A percentile compares a stretch with the other conserved stretches of the same genome.
phyloP scores from a whole-genome alignment of 352 stramenopile species.

The Pythium insidiosum region DNA sequence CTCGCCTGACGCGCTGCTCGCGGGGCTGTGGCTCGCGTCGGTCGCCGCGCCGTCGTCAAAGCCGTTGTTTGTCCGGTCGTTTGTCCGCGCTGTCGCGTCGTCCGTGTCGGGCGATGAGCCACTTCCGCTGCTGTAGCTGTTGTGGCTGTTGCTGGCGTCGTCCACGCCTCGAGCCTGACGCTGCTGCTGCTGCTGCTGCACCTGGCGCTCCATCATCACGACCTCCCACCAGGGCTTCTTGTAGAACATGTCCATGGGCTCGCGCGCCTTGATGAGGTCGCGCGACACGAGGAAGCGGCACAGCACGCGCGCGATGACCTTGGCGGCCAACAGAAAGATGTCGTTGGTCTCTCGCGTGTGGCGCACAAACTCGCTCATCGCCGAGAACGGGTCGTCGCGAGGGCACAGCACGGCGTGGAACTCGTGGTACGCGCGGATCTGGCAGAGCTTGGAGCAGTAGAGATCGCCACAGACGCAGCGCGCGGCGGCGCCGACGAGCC shows the following conservation, averaged over 20 bases:
- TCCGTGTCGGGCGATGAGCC: conserved; percentile 1
- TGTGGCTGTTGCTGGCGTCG: conserved; percentile 15
- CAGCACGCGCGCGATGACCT: conserved; percentile 74
- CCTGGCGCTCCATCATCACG: conserved; percentile 50
- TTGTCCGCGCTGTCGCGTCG: not conserved
- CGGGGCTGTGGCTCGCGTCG: too few species aligned
- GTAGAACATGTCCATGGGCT: conserved; percentile 86
- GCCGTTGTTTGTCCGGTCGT: too few species aligned
- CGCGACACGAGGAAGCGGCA: conserved; percentile 44
- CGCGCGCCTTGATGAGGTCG: conserved; percentile 45
- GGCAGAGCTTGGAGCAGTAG: conserved; percentile 82
- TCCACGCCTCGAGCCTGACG: too few species aligned
- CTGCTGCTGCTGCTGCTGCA: conserved; percentile 18
- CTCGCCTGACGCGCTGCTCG: conserved; percentile 11
- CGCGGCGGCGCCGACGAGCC: conserved; percentile 24
- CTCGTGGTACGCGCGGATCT: conserved; percentile 54
- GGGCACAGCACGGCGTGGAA: conserved; percentile 76
- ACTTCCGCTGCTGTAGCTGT: conserved; percentile 18
- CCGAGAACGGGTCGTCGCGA: conserved; percentile 40
- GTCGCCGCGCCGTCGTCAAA: too few species aligned
- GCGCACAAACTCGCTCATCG: conserved; percentile 52
- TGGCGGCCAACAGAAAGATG: conserved; percentile 85
- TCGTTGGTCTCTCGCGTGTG: conserved; percentile 87
- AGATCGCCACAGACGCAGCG: conserved; percentile 61
- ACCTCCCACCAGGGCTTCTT: conserved; percentile 89